Percentiles rank a stretch among this genome's conserved stretches.
These are phyloP conservation scores for Talaromyces sp. DNA, from an alignment of 2,329 filamentous ascomycete species.

Conservation along the genomic window DNA sequence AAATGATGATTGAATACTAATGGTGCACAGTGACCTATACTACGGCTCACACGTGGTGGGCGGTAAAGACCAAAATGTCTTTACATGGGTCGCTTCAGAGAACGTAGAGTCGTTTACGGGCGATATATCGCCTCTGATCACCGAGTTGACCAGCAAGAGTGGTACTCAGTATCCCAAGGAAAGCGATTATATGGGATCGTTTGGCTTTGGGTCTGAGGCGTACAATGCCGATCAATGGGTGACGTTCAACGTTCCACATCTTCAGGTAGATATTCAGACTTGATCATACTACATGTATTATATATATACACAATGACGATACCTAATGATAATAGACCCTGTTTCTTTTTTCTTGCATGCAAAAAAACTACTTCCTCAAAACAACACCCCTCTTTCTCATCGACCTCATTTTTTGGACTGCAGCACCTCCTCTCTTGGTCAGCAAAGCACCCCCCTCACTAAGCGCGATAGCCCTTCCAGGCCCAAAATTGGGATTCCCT, in stretches of 20 bases:
- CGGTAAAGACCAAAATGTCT: conserved; percentile 26
- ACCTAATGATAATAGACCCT: conserved; percentile 1
- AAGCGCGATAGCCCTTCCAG: conserved; percentile 20
- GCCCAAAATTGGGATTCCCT: conserved; percentile 56
- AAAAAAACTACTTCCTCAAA: conserved; percentile 1
- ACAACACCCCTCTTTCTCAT: conserved; percentile 9
- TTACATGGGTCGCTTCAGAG: conserved; percentile 46
- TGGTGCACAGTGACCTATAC: not conserved
- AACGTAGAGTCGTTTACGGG: conserved; percentile 42
- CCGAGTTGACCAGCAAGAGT: conserved; percentile 26
- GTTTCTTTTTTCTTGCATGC: not conserved
- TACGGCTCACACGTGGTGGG: not conserved
- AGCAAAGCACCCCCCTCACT: conserved; percentile 19
- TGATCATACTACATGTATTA: conserved; percentile 4
- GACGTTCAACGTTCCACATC: conserved; percentile 44
- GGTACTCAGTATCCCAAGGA: conserved; percentile 33
- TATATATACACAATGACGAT: conserved; percentile 1
- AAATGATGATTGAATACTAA: not conserved
- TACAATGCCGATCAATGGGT: conserved; percentile 42
- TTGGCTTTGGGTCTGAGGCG: conserved; percentile 50
- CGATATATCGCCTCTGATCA: conserved; percentile 45
- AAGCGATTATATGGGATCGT: conserved; percentile 48
- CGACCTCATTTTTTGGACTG: not conserved
- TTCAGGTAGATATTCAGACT: conserved; percentile 27
- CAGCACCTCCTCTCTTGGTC: not conserved